A percentile compares a stretch with the other conserved stretches of the same genome.
Conservation (phyloP, 805 yeast genomes). For the Candida xyloterini region DNA sequence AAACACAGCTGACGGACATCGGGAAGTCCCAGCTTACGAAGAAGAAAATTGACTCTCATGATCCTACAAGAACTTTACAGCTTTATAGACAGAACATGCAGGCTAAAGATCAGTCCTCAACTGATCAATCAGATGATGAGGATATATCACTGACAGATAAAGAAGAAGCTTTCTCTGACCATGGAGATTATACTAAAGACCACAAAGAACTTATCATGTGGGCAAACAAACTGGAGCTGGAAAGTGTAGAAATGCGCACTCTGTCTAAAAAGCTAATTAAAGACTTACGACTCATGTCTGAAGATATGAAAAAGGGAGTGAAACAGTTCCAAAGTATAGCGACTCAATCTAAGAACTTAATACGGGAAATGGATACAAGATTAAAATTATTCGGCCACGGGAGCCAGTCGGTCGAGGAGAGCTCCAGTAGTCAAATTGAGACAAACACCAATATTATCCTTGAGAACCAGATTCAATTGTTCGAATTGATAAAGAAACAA, state of each 20-base stretch:
- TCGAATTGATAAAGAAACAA: slow-evolving; percentile 4
- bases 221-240: slow-evolving; percentile 52
- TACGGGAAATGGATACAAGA: slow-evolving; percentile 12
- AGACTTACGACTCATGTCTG: slow-evolving; percentile 12
- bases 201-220: slow-evolving; percentile 38
- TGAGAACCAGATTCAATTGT: slow-evolving; percentile 10
- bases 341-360: slow-evolving; percentile 10
- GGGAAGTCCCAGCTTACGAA: not conserved
- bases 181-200: slow-evolving; percentile 15
- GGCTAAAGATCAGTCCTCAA: slow-evolving; percentile 11
- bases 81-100: not conserved
- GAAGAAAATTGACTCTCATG: not conserved
- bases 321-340: slow-evolving; percentile 11
- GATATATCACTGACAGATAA: not conserved
- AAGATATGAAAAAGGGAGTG: slow-evolving; percentile 7
- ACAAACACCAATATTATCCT: slow-evolving; percentile 11
- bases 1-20: slow-evolving; percentile 8
- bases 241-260: slow-evolving; percentile 41
- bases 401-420: not conserved
- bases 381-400: slow-evolving; percentile 6
- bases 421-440: slow-evolving; percentile 5
- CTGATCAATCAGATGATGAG: slow-evolving; percentile 14
- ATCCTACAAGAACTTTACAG: slow-evolving; percentile 1
- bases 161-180: not conserved
- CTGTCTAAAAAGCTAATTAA: slow-evolving; percentile 22